Conservation (phyloP, 192 early-diverging fungal genomes). For the Podila horticola region DNA sequence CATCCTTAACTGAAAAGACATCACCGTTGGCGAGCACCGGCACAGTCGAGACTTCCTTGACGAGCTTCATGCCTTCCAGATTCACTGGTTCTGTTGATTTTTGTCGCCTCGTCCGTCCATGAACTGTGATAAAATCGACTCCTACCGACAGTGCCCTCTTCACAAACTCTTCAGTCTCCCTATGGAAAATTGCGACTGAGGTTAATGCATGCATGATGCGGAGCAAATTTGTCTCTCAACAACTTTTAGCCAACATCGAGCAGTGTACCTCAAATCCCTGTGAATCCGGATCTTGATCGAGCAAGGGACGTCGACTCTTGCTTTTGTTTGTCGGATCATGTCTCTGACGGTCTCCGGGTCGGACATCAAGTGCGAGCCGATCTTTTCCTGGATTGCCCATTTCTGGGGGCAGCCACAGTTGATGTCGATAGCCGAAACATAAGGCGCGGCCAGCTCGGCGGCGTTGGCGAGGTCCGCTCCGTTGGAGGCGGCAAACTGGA, state of each 20-base stretch:
- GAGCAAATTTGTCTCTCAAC: background rate
- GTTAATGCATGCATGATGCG: background rate
- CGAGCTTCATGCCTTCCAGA: constrained; percentile 82
- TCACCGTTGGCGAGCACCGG: constrained; percentile 93
- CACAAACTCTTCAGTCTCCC: constrained; percentile 87
- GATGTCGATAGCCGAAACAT: constrained; percentile 76
- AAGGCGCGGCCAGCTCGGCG: constrained; percentile 82
- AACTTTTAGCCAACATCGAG: background rate
- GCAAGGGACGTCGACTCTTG: constrained; percentile 71
- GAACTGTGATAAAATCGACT: constrained; percentile 89
- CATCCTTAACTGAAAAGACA: constrained; percentile 81
- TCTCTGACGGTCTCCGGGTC: constrained; percentile 90
- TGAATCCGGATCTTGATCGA: constrained; percentile 93
- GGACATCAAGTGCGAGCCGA: constrained; percentile 89
- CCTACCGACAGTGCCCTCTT: constrained; percentile 86
- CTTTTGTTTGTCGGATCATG: constrained; percentile 86
- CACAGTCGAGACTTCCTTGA: constrained; percentile 80
- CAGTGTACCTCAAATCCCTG: constrained; percentile 64
- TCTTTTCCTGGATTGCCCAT: constrained; percentile 92
- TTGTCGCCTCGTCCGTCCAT: constrained; percentile 87
- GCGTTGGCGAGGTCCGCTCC: constrained; percentile 86
- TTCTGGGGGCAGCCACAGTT: constrained; percentile 98
- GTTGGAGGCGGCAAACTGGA: constrained; percentile 94
- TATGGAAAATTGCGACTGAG: background rate
- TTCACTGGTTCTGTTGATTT: constrained; percentile 86